Conservation (phyloP, 805 yeast species). For the Saccharomyces paradoxus region DNA sequence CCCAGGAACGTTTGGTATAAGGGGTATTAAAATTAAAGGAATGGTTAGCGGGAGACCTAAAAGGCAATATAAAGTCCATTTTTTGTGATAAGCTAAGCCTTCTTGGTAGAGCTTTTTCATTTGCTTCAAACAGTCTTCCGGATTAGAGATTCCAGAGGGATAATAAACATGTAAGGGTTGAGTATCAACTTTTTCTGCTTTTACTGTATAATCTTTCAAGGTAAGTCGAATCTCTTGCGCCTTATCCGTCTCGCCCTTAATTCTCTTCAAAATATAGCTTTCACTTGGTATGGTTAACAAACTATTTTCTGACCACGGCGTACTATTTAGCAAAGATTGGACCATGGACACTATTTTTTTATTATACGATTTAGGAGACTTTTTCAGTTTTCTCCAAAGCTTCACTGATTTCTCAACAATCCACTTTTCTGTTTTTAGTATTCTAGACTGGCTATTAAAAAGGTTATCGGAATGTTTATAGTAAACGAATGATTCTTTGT, state of each 20-base stretch:
- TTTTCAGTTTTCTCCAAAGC: conserved; percentile 55
- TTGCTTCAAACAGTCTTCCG: conserved; percentile 30
- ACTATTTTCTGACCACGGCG: conserved; percentile 76
- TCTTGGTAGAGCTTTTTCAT: conserved; percentile 35
- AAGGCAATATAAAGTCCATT: conserved; percentile 45
- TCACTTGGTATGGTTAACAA: conserved; percentile 70
- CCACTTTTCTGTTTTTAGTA: conserved; percentile 37
- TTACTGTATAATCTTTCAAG: conserved; percentile 10
- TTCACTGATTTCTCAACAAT: conserved; percentile 42
- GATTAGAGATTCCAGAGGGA: conserved; percentile 35
- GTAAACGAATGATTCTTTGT: conserved; percentile 51
- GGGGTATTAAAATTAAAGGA: conserved; percentile 74
- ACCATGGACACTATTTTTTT: conserved; percentile 48
- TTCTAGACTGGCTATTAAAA: conserved; percentile 30
- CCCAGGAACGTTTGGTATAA: conserved; percentile 90
- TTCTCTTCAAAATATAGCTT: conserved; percentile 39
- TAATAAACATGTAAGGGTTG: conserved; percentile 41
- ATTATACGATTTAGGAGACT: conserved; percentile 50
- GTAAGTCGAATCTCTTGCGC: conserved; percentile 12
- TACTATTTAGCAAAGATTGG: conserved; percentile 45
- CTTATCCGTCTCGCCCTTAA: conserved; percentile 7
- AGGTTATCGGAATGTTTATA: conserved; percentile 47
- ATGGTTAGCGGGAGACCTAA: conserved; percentile 66
- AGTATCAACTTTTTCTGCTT: conserved; percentile 10
- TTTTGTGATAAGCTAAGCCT: conserved; percentile 47